Evolutionary conservation across 805 yeast genomes (phyloP).

Genomic region (Ogataea saltuana): DNA sequence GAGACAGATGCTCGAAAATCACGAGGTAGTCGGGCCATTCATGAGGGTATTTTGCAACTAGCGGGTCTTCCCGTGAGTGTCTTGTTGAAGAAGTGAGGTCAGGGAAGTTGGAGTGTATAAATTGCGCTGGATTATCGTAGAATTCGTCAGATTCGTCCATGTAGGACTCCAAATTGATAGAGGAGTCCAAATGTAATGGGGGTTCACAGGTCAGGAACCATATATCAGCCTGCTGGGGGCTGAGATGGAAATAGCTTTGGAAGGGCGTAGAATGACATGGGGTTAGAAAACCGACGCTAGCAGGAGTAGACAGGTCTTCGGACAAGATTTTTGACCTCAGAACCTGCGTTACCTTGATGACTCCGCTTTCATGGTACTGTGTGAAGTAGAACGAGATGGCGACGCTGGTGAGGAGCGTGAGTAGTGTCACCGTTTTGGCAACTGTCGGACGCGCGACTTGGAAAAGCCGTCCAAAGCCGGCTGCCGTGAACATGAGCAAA

Average conservation of each 20-base stretch:
- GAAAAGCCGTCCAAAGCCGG: constrained; percentile 31
- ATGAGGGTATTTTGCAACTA: constrained; percentile 34
- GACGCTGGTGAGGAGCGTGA: constrained; percentile 17
- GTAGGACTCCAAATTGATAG: constrained; percentile 46
- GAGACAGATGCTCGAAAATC: constrained; percentile 65
- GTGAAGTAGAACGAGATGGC: constrained; percentile 43
- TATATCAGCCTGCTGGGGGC: constrained; percentile 40
- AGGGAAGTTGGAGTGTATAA: constrained; percentile 57
- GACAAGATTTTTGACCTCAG: constrained; percentile 39
- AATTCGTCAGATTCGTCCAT: constrained; percentile 87
- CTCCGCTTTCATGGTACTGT: constrained; percentile 84
- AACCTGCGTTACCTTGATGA: constrained; percentile 60
- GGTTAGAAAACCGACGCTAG: constrained; percentile 75
- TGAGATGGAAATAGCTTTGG: constrained; percentile 77
- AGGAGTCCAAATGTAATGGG: constrained; percentile 51
- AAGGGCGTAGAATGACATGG: constrained; percentile 99
- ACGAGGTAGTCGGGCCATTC: constrained; percentile 76
- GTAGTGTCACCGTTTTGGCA: constrained; percentile 9
- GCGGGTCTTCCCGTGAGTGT: constrained; percentile 5
- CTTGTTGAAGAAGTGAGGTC: constrained; percentile 15
- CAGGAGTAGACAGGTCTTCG: constrained; percentile 32
- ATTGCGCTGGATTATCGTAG: constrained; percentile 64
- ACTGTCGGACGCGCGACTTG: constrained; percentile 5
- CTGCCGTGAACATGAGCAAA: constrained; percentile 52
- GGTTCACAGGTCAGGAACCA: constrained; percentile 95